A percentile compares a stretch with the other conserved stretches of the same genome.
phyloP scores from a whole-genome alignment of 768 basidiomycete genomes.

The Boletus coccyginus region DNA sequence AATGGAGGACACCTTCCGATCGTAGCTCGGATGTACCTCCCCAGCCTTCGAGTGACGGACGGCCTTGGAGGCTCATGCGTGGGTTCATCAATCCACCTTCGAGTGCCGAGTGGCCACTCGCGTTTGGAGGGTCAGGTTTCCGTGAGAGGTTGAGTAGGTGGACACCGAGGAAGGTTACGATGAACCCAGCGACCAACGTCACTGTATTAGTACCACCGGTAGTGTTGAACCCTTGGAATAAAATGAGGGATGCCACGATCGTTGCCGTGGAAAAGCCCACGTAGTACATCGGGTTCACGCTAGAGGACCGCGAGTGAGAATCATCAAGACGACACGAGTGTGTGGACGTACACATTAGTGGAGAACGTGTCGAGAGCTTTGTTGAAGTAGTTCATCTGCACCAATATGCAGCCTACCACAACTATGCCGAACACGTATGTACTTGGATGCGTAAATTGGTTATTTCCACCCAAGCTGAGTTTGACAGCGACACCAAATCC shows the following conservation, averaged over 20 bases:
- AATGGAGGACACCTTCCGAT: constrained; percentile 22
- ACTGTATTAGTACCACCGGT: constrained; percentile 76
- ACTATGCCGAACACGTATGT: constrained; percentile 95
- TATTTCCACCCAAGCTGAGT: constrained; percentile 87
- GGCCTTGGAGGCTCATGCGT: constrained; percentile 75
- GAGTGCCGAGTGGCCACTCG: constrained; percentile 50
- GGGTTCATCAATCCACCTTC: constrained; percentile 73
- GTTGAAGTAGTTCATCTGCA: constrained; percentile 98
- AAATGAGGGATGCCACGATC: constrained; percentile 89
- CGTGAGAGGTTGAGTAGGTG: constrained; percentile 87
- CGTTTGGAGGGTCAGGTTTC: constrained; percentile 44
- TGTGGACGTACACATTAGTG: constrained; percentile 83
- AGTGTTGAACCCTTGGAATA: constrained; percentile 98
- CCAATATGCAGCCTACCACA: constrained; percentile 78
- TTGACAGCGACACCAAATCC: constrained; percentile 97
- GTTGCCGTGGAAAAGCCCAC: constrained; percentile 95
- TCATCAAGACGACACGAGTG: neutral
- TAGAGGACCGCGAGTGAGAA: constrained; percentile 28
- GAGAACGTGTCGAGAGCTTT: constrained; percentile 96
- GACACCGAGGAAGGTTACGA: constrained; percentile 95
- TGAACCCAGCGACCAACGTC: constrained; percentile 86
- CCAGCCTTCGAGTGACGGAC: constrained; percentile 81
- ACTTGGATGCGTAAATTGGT: constrained; percentile 91
- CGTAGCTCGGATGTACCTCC: constrained; percentile 35
- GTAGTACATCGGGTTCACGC: constrained; percentile 97